Percentiles rank a stretch among this genome's conserved stretches.
Conservation (phyloP, 306 rosid species). For the Calophaca sinica region DNA sequence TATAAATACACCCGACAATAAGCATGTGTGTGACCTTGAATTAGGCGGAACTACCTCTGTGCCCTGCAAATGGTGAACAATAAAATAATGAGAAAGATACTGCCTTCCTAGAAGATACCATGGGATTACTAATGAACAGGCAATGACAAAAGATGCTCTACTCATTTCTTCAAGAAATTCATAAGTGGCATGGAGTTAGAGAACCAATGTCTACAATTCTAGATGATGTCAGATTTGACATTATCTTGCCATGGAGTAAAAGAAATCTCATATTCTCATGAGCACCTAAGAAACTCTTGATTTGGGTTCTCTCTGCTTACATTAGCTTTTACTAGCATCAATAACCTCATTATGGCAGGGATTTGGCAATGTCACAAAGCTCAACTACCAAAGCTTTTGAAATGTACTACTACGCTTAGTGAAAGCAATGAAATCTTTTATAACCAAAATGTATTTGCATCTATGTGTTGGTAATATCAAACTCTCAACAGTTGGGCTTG, state of each 20-base stretch:
- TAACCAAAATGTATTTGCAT: conserved; percentile 3
- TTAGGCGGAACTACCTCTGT: conserved; percentile 83
- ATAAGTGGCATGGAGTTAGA: neutral
- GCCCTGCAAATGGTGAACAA: conserved; percentile 67
- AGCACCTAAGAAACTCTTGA: neutral
- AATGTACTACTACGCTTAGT: neutral
- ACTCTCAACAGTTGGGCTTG: neutral
- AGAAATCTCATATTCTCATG: neutral
- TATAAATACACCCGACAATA: conserved; percentile 82
- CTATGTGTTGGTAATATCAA: conserved; percentile 9
- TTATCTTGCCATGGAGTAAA: neutral
- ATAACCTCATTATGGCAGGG: neutral
- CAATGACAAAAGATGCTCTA: neutral
- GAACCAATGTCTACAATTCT: neutral
- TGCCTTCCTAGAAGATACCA: conserved; percentile 1
- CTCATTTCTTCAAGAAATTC: conserved; percentile 13
- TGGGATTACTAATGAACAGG: conserved; percentile 4
- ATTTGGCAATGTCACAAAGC: neutral
- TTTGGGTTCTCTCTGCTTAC: neutral
- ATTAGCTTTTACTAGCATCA: conserved; percentile 4
- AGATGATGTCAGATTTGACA: conserved; percentile 30
- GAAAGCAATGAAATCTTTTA: neutral
- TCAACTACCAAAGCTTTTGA: neutral
- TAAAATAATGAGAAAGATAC: conserved; percentile 31
- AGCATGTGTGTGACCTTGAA: conserved; percentile 90